Conservation (phyloP, 1,139 yeast genomes). For the Blastobotrys buckinghamii region DNA sequence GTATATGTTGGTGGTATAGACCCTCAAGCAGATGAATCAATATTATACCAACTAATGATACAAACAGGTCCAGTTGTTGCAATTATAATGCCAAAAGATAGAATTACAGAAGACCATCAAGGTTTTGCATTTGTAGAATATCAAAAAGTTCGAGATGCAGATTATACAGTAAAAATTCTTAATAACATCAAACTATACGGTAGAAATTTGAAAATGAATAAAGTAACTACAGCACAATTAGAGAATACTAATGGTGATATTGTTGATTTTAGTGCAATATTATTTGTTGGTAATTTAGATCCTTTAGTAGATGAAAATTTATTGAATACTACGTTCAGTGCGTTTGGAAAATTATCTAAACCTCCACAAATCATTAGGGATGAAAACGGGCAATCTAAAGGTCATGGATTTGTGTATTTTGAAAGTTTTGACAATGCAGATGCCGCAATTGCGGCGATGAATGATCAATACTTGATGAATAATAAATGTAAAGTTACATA, state of each 20-base stretch:
- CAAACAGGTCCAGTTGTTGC: slow-evolving; percentile 78
- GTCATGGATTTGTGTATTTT: slow-evolving; percentile 60
- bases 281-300: slow-evolving; percentile 69
- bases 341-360: slow-evolving; percentile 58
- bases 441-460: slow-evolving; percentile 61
- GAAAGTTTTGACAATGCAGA: slow-evolving; percentile 68
- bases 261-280: slow-evolving; percentile 64
- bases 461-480: slow-evolving; percentile 67
- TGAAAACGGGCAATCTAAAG: slow-evolving; percentile 47
- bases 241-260: slow-evolving; percentile 21
- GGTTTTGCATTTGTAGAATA: slow-evolving; percentile 90
- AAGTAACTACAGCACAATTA: slow-evolving; percentile 37
- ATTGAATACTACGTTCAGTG: slow-evolving; percentile 54
- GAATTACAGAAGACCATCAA: slow-evolving; percentile 63
- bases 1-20: slow-evolving; percentile 83
- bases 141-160: slow-evolving; percentile 54
- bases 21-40: slow-evolving; percentile 57
- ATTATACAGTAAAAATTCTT: slow-evolving; percentile 59
- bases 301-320: slow-evolving; percentile 60
- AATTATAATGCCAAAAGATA: slow-evolving; percentile 74
- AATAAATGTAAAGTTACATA: slow-evolving; percentile 55
- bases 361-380: slow-evolving; percentile 53
- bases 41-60: slow-evolving; percentile 70
- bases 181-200: slow-evolving; percentile 62
- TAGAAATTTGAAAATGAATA: slow-evolving; percentile 54